phyloP scores from a whole-genome alignment of 257 asterid species.

The Misopates orontium region DNA sequence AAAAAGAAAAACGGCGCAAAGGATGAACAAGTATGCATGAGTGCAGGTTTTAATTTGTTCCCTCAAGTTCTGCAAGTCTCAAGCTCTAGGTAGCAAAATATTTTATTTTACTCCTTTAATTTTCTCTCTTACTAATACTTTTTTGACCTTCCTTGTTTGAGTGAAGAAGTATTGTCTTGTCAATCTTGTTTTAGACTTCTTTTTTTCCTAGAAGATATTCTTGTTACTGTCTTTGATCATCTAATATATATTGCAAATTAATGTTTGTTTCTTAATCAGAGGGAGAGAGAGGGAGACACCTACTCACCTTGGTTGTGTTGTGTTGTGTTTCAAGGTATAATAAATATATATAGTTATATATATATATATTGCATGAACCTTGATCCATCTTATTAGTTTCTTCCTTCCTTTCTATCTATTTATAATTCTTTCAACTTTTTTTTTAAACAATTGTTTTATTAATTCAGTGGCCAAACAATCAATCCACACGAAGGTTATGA shows the following conservation, averaged over 20 bases:
- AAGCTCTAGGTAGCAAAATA: constrained; percentile 84
- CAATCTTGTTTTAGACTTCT: constrained; percentile 28
- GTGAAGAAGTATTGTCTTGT: constrained; percentile 35
- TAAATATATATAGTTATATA: too few relatives aligned
- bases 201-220: background rate
- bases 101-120: too few relatives aligned
- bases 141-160: constrained; percentile 21
- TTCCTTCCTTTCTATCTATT: too few relatives aligned
- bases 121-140: too few relatives aligned
- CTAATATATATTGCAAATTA: too few relatives aligned
- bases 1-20: constrained; percentile 85
- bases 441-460: too few relatives aligned
- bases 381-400: background rate
- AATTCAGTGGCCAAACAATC: constrained; percentile 56
- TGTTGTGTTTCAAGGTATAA: too few relatives aligned
- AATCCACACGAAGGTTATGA: constrained; percentile 56
- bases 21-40: constrained; percentile 80
- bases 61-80: constrained; percentile 97
- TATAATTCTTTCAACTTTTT: too few relatives aligned
- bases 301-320: constrained; percentile 61
- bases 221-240: constrained; percentile 21
- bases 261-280: too few relatives aligned
- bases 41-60: constrained; percentile 99
- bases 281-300: constrained; percentile 98
- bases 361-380: too few relatives aligned